Evolutionary conservation across 495 filamentous ascomycete genomes (phyloP).

Genomic region (Beverwykella pulmonaria): DNA sequence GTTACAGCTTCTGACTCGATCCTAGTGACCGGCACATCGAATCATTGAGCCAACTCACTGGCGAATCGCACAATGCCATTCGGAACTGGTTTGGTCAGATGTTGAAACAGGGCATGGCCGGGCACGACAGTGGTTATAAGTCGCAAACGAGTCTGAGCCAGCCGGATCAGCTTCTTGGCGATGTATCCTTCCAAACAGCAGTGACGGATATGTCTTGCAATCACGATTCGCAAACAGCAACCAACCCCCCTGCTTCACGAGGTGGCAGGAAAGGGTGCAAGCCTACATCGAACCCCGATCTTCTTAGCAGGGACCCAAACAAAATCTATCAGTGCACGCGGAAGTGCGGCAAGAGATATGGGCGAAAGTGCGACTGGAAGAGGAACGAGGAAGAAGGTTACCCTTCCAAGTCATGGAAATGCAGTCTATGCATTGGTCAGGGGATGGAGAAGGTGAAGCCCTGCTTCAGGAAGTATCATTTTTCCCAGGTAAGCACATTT

Average conservation of each 20-base stretch:
- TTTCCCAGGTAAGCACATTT: conserved; percentile 25
- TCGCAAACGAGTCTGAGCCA: conserved; percentile 30
- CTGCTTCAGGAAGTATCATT: conserved; percentile 37
- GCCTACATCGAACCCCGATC: conserved; percentile 20
- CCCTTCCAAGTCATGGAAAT: conserved; percentile 36
- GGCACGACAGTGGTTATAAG: conserved; percentile 37
- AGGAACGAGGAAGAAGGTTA: conserved; percentile 39
- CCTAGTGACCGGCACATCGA: conserved; percentile 34
- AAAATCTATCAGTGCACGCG: conserved; percentile 39
- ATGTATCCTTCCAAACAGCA: neutral
- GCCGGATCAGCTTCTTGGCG: neutral
- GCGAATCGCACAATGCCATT: conserved; percentile 26
- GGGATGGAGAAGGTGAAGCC: conserved; percentile 35
- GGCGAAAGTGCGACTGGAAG: conserved; percentile 41
- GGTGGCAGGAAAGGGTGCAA: conserved; percentile 32
- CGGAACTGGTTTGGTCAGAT: conserved; percentile 35
- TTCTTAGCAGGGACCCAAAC: conserved; percentile 26
- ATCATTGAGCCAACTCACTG: conserved; percentile 32
- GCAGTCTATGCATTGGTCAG: conserved; percentile 26
- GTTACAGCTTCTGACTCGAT: neutral
- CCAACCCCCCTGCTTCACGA: neutral
- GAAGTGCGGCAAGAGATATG: conserved; percentile 38
- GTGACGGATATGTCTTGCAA: conserved; percentile 3
- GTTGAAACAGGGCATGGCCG: conserved; percentile 31
- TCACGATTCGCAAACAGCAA: conserved; percentile 3